Conservation (phyloP, 805 yeast genomes). For the Pichia thaimueangensis region DNA sequence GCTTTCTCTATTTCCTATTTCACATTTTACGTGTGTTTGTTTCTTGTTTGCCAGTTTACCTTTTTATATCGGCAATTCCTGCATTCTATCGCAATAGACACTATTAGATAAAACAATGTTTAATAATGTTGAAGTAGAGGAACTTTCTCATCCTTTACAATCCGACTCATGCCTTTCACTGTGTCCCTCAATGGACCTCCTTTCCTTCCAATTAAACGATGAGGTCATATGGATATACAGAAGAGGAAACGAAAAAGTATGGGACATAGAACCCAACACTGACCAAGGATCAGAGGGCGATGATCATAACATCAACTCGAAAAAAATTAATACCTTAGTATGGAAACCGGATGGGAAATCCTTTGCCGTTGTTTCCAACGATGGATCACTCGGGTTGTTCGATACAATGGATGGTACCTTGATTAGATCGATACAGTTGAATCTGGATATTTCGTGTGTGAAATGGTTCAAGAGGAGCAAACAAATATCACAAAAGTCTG, state of each 20-base stretch:
- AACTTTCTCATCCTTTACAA: slow-evolving; percentile 8
- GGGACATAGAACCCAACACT: slow-evolving; percentile 21
- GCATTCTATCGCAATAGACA: too few relatives aligned
- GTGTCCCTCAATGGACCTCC: slow-evolving; percentile 33
- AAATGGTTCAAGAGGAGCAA: slow-evolving; percentile 18
- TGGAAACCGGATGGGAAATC: slow-evolving; percentile 31
- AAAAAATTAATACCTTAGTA: slow-evolving; percentile 10
- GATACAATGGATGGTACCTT: slow-evolving; percentile 27
- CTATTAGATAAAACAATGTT: not conserved
- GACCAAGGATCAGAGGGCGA: not conserved
- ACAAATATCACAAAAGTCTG: not conserved
- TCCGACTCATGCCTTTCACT: slow-evolving; percentile 16
- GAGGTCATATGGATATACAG: slow-evolving; percentile 28
- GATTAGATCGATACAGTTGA: slow-evolving; percentile 17
- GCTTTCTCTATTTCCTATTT: too few relatives aligned
- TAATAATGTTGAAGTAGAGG: not conserved
- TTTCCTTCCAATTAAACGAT: slow-evolving; percentile 25
- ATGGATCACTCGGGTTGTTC: slow-evolving; percentile 22
- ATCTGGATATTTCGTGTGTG: slow-evolving; percentile 14
- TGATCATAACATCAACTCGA: not conserved
- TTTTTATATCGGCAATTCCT: too few relatives aligned
- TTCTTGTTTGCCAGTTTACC: too few relatives aligned
- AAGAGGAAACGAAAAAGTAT: slow-evolving; percentile 28
- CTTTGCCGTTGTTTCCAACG: slow-evolving; percentile 22
- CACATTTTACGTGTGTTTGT: too few relatives aligned